These are phyloP conservation scores for Erysiphe pulchra DNA, from an alignment of 2,329 filamentous ascomycete genomes.

Conservation along the genomic window DNA sequence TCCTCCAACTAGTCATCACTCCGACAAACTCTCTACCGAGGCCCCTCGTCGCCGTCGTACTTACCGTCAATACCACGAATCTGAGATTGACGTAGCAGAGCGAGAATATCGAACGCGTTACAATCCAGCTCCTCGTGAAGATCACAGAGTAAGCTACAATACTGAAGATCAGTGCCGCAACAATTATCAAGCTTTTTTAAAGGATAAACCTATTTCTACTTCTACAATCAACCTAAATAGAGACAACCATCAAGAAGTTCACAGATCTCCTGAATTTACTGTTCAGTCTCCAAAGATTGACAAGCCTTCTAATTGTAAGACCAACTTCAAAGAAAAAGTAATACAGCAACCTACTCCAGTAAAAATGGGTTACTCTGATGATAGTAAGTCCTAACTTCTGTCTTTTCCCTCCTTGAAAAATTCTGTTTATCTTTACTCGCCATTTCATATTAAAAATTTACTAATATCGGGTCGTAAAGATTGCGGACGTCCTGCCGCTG, in stretches of 20 bases:
- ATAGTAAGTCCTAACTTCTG: constrained; percentile 18
- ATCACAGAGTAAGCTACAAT: background rate
- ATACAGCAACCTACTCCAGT: constrained; percentile 5
- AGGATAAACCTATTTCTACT: constrained; percentile 10
- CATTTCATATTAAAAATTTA: constrained; percentile 7
- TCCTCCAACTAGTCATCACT: too few species aligned
- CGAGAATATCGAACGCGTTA: constrained; percentile 37
- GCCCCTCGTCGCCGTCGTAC: constrained; percentile 4
- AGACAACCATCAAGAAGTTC: background rate
- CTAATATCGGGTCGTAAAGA: constrained; percentile 4
- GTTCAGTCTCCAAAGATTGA: constrained; percentile 13
- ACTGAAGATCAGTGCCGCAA: background rate
- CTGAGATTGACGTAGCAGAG: constrained; percentile 33
- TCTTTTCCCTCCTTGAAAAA: too few species aligned
- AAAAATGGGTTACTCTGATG: constrained; percentile 55
- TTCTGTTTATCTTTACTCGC: too few species aligned
- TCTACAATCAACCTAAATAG: background rate
- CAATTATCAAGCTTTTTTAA: constrained; percentile 4
- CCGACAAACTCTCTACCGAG: too few species aligned
- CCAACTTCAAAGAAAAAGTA: constrained; percentile 10
- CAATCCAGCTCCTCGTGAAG: constrained; percentile 20
- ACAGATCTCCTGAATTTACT: constrained; percentile 10
- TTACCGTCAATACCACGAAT: constrained; percentile 6
- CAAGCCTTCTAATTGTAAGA: constrained; percentile 3
- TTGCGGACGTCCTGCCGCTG: constrained; percentile 4